A percentile compares a stretch with the other conserved stretches of the same genome.
Conservation (phyloP, 2,329 filamentous ascomycete genomes). For the Didymella glomerata region DNA sequence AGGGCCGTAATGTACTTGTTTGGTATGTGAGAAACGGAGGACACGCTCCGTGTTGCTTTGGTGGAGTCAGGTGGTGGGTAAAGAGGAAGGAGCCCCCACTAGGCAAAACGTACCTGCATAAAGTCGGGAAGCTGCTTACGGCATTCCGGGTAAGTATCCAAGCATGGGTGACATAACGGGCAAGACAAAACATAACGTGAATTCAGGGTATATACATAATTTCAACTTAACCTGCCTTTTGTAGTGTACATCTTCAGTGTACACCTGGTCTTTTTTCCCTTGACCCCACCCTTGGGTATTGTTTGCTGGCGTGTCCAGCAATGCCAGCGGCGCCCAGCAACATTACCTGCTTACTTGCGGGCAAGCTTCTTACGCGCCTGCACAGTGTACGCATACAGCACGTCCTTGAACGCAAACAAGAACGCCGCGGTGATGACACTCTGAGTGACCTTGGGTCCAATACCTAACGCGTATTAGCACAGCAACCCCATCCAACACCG, state of each 20-base stretch:
- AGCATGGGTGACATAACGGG: neutral
- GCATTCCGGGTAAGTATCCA: constrained; percentile 22
- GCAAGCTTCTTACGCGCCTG: constrained; percentile 63
- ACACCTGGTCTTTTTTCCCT: neutral
- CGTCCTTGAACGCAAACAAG: constrained; percentile 97
- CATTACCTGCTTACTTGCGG: constrained; percentile 48
- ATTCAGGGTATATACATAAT: constrained; percentile 61
- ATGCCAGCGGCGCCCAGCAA: neutral
- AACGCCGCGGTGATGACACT: constrained; percentile 96
- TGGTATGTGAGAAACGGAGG: neutral
- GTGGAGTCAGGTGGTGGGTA: constrained; percentile 8
- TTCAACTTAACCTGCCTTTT: constrained; percentile 14
- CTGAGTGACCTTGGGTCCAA: constrained; percentile 95
- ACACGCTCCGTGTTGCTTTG: constrained; percentile 11
- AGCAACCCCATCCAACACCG: neutral
- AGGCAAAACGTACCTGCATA: constrained; percentile 8
- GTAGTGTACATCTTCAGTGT: constrained; percentile 49
- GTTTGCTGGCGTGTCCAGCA: neutral
- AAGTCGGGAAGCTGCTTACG: constrained; percentile 15
- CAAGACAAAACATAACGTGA: constrained; percentile 54
- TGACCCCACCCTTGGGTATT: too few species aligned
- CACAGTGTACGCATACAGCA: constrained; percentile 84
- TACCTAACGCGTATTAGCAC: constrained; percentile 64
- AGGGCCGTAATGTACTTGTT: neutral
- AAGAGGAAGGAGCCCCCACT: constrained; percentile 8